These are phyloP conservation scores for Camellia japonica DNA, from an alignment of 148 eudicot species.

Conservation along the genomic window DNA sequence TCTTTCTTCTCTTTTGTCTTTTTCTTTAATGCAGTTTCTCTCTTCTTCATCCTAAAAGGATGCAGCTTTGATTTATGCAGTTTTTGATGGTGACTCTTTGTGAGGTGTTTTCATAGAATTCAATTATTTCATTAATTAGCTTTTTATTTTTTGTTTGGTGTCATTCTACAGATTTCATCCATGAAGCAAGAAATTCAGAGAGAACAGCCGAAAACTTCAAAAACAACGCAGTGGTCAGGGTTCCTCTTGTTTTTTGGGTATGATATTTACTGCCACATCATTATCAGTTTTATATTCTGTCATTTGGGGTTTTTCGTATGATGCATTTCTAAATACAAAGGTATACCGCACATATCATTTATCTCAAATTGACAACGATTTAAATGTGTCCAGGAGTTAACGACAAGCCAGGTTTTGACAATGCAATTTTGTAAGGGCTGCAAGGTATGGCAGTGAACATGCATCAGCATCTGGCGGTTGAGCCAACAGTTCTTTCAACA, in stretches of 20 bases:
- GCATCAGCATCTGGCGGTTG: not conserved
- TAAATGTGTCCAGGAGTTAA: conserved; percentile 57
- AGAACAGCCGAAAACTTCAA: conserved; percentile 67
- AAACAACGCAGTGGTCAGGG: conserved; percentile 47
- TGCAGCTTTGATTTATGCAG: not conserved
- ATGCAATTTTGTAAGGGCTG: conserved; percentile 80
- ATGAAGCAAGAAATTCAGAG: conserved; percentile 83
- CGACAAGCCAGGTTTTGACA: conserved; percentile 74
- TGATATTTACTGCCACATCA: conserved; percentile 9
- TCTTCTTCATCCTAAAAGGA: not conserved
- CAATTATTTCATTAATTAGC: conserved; percentile 7
- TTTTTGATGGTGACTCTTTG: not conserved
- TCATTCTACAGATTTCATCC: conserved; percentile 60
- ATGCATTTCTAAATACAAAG: conserved; percentile 1
- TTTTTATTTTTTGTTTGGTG: not conserved
- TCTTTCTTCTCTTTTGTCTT: not conserved
- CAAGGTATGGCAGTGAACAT: conserved; percentile 48
- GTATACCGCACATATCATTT: not conserved
- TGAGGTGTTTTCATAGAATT: not conserved
- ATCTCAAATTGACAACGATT: conserved; percentile 25
- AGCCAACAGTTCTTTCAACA: not conserved
- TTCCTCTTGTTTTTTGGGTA: conserved; percentile 82
- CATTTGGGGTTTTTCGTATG: not conserved
- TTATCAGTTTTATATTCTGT: not conserved
- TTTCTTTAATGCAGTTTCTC: not conserved